Base-by-base conservation (phyloP, 2,329 filamentous ascomycete genomes). In the Fonsecaea monophora region DNA sequence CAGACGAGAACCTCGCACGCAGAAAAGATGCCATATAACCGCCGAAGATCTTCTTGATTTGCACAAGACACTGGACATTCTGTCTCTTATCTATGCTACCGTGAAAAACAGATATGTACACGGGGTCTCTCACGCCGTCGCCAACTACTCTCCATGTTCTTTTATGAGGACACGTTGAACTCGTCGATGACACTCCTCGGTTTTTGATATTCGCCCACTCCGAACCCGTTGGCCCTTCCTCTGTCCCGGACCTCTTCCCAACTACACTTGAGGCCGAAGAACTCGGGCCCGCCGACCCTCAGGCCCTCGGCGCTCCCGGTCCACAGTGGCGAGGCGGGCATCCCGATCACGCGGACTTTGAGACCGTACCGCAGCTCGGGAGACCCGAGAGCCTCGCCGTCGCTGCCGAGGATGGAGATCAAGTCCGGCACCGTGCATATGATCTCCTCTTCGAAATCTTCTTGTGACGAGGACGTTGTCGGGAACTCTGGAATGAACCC, bases 251-350 rank as follows among this genome's bases (percentile, higher is more conserved):
- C 62, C 25, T 60, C 67, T 62, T 74, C 73, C 60, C 67, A 75
- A 37, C 73, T 61, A 34, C 70, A 67, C 34, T 67, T 65, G 40
- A 75, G 37, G 2, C 73, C 77, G 73, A 82, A 82, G 10, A 75
- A 78, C 62, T 73, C 71, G 2, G 80, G 81, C 0, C 80, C 80
- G 42, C 80, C 80, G 60, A 81, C 72, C 42, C 76, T 74, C 64
- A 82, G 68, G 0, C 79, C 80, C 58, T 74, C 71, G 57, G 76
- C 67, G 5, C 75, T 77, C 60, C 73, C 75, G 60, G 73, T 83
- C 84, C 84, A 86, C 10, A 84, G 70, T 0, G 83, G 82, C 65
- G 84, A 82, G 1, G 82, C 81, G 2, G 82, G 77, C 37, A 86
- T 75, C 0, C 78, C 84, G 65, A 86, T 81, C 0, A 86, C 83